Percentiles rank a stretch among this genome's conserved stretches.
These are phyloP conservation scores for Wallacemonas collosoma DNA, from an alignment of 208 protist genomes.

Conservation along the genomic window DNA sequence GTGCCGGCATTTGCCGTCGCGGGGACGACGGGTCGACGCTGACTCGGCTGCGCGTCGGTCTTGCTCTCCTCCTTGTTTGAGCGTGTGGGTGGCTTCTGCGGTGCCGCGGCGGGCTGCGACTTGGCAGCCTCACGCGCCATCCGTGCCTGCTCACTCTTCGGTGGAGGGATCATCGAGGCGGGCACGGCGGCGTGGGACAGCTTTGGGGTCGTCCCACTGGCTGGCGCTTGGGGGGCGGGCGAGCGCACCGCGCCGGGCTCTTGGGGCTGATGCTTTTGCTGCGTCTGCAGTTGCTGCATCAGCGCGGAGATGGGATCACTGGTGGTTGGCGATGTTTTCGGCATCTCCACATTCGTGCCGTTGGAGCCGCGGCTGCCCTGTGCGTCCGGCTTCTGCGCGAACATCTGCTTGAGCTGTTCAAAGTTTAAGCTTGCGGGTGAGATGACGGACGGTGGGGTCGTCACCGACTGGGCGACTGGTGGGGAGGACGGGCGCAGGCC, in stretches of 20 bases:
- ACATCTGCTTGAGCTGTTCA: conserved; percentile 33
- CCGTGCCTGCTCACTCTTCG: conserved; percentile 9
- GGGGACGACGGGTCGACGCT: not conserved
- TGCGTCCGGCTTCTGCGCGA: conserved; percentile 30
- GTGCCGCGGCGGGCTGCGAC: not conserved
- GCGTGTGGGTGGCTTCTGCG: not conserved
- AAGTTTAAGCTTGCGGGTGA: conserved; percentile 26
- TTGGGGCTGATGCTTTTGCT: not conserved
- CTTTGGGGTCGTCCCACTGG: conserved; percentile 5
- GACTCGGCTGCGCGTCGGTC: not conserved
- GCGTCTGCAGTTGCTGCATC: conserved; percentile 15
- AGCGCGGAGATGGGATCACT: conserved; percentile 4
- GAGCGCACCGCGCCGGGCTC: not conserved
- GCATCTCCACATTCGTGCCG: not conserved
- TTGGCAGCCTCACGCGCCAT: conserved; percentile 19
- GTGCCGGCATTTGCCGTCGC: not conserved
- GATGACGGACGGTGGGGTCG: conserved; percentile 11
- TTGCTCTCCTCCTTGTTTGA: not conserved
- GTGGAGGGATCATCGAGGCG: conserved; percentile 19
- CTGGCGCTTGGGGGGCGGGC: not conserved
- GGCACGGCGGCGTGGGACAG: conserved; percentile 14
- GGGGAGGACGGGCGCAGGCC: not conserved
- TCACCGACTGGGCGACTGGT: not conserved
- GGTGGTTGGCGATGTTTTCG: not conserved
- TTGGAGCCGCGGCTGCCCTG: conserved; percentile 11